Percentiles rank a stretch among this genome's conserved stretches.
Evolutionary conservation across 1,284 basidiomycete species (phyloP).

Genomic region (Clitocybe nebularis): DNA sequence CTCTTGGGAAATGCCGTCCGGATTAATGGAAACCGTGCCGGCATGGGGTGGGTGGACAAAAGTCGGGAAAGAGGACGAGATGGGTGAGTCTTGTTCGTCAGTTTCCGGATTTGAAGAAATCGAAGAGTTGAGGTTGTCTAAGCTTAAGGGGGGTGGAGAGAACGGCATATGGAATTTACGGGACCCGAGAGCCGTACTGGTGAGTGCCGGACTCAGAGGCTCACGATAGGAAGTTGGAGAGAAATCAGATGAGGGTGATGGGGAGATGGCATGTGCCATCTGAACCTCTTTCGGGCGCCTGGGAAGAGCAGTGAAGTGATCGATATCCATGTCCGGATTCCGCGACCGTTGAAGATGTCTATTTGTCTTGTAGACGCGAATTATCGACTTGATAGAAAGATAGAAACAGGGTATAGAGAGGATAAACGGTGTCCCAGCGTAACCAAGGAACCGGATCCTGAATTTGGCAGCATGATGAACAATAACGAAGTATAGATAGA

Average conservation of each 20-base stretch:
- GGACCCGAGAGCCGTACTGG: conserved; percentile 19
- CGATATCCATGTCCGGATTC: conserved; percentile 22
- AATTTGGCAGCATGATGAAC: not conserved
- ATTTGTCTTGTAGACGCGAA: conserved; percentile 32
- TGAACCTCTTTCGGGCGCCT: conserved; percentile 17
- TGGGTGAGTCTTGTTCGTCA: conserved; percentile 21
- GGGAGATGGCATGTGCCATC: conserved; percentile 21
- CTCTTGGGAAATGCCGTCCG: conserved; percentile 11
- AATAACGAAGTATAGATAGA: not conserved
- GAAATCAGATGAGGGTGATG: conserved; percentile 14
- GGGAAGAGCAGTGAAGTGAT: conserved; percentile 22
- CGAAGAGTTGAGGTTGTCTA: conserved; percentile 11
- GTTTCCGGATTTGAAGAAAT: conserved; percentile 7
- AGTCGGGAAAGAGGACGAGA: conserved; percentile 30
- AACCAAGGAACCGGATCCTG: conserved; percentile 60
- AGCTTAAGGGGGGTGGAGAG: conserved; percentile 8
- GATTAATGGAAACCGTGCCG: conserved; percentile 9
- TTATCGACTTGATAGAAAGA: conserved; percentile 41
- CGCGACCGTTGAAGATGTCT: conserved; percentile 33
- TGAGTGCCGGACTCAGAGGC: conserved; percentile 18
- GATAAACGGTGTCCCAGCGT: conserved; percentile 52
- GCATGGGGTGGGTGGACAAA: conserved; percentile 23
- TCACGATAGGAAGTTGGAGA: conserved; percentile 11
- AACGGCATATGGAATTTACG: conserved; percentile 26
- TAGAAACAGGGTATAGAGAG: conserved; percentile 49